Percentiles rank a stretch among this genome's conserved stretches.
phyloP scores from a whole-genome alignment of 768 basidiomycete genomes.

The Lactarius vividus region DNA sequence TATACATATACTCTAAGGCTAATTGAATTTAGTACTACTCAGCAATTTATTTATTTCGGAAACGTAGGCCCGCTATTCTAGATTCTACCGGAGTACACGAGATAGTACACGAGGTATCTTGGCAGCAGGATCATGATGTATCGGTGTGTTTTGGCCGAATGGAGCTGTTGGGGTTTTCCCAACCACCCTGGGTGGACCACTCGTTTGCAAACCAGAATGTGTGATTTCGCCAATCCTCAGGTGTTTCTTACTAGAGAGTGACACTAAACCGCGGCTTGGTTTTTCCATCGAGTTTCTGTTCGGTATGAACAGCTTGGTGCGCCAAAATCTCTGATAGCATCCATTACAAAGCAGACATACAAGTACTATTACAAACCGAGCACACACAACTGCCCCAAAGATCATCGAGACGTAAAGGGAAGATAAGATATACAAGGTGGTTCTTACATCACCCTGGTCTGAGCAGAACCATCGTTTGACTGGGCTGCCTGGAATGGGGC shows the following conservation, averaged over 20 bases:
- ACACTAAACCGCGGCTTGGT: not conserved
- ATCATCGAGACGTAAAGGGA: not conserved
- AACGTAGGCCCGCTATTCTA: no score
- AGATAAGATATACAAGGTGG: not conserved
- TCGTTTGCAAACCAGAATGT: not conserved
- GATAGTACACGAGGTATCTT: no score
- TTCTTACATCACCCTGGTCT: conserved; percentile 10
- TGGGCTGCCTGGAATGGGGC: conserved; percentile 12
- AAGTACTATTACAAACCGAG: conserved; percentile 15
- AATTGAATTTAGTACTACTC: no score
- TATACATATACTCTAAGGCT: no score
- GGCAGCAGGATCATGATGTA: not conserved
- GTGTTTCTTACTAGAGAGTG: not conserved
- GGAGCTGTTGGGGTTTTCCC: not conserved
- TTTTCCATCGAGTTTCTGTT: not conserved
- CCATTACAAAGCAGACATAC: conserved; percentile 20
- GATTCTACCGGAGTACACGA: no score
- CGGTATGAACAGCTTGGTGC: not conserved
- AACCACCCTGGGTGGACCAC: not conserved
- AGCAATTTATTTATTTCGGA: no score
- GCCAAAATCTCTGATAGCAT: not conserved
- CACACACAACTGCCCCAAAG: not conserved
- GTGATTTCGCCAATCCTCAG: not conserved
- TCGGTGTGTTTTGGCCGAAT: not conserved
- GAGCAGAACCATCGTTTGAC: conserved; percentile 15